Percentiles rank a stretch among this genome's conserved stretches.
Conservation (phyloP, 345 rosid species). For the Ricinus communis region DNA sequence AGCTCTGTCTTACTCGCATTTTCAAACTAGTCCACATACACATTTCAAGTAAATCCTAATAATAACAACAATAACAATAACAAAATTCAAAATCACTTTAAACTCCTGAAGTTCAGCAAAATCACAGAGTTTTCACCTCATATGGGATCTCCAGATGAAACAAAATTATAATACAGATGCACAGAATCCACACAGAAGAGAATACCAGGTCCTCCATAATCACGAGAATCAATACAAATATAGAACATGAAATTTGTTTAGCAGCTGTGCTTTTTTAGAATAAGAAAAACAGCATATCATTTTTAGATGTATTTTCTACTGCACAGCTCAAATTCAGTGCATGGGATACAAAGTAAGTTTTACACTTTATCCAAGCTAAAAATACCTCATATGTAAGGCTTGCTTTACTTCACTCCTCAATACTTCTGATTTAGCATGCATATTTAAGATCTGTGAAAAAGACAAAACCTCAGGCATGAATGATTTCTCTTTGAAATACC, state of each 20-base stretch:
- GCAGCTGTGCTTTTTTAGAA: background rate
- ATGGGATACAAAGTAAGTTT: background rate
- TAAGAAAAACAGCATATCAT: background rate
- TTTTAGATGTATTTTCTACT: background rate
- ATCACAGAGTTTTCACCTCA: background rate
- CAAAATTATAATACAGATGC: background rate
- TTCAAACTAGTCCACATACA: background rate
- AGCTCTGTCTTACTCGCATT: background rate
- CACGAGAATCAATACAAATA: background rate
- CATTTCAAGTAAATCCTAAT: background rate
- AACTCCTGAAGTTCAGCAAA: background rate
- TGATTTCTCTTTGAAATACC: conserved; percentile 14
- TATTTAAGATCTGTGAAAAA: background rate
- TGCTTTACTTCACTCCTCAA: background rate
- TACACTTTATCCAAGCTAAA: background rate
- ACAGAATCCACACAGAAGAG: background rate
- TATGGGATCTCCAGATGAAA: background rate
- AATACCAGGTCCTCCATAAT: background rate
- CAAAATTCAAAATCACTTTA: background rate
- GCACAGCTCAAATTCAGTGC: background rate
- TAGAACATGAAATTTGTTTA: background rate
- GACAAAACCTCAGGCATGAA: background rate
- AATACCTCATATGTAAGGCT: background rate
- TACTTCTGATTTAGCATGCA: background rate
- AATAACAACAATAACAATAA: background rate